Base-by-base conservation (phyloP, 176 grass and related monocot genomes). In the Elaeis guineensis region DNA sequence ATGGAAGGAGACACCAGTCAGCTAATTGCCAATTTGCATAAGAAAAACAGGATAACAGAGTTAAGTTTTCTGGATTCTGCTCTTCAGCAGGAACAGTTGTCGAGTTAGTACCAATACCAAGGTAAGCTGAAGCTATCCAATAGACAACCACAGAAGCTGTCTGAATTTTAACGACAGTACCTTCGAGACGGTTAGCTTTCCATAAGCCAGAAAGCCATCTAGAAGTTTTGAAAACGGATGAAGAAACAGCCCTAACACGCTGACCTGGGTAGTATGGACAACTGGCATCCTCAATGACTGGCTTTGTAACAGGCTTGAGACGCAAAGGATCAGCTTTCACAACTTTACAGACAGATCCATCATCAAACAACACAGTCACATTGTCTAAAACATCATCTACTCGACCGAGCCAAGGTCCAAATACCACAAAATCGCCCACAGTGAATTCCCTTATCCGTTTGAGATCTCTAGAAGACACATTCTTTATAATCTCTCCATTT, bases 251-350 rank as follows among this genome's bases (percentile, higher is more conserved):
- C 67, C 67, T 85, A 51, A 98, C 87, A 39, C 77, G 88, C 54
- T 98, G 87, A 63, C 93, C 93, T 44, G 93, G 93, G 70, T 89
- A 98, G 56, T 85, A 98, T 8, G 87, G 93, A 56, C 82, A 98
- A 65, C 66, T 80, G 49, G 79, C 51, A 51, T 98, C 81, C 24
- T 81, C 81, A 61, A 92, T 63, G 57, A 81, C 25, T 51, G 84
- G 84, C 62, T 80, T 81, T 17, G 32, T 50, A 64, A 59, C 84
- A 50, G 77, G 72, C 60, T 49, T 83, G 49, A 98, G 67, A 22
- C 76, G 82, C 80, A 78, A 80, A 17, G 83, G 79, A 77, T 98
- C 93, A 51, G 87, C 87, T 53, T 71, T 82, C 25, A 66, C 71
- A 50, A 98, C 93, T 78, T 89, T 89, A 75, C 93, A 92, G 52